Percentiles rank a stretch among this genome's conserved stretches.
Conservation (phyloP, 257 asterid species). For the Echites panduratus region DNA sequence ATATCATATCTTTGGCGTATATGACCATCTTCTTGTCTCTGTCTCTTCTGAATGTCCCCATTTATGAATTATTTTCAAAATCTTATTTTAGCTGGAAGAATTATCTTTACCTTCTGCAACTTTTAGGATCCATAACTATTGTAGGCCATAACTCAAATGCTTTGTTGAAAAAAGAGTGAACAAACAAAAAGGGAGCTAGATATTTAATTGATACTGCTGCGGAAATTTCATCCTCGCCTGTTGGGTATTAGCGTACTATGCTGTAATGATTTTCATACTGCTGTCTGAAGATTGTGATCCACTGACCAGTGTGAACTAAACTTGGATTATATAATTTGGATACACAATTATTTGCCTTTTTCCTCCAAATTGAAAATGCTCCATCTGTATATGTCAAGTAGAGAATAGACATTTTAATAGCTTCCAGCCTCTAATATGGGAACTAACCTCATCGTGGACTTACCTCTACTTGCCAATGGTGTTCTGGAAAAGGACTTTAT, state of each 20-base stretch:
- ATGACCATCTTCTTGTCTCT: background rate
- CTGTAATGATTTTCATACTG: background rate
- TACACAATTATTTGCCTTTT: background rate
- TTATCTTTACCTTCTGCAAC: background rate
- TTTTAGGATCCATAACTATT: background rate
- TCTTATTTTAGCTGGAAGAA: constrained; percentile 1
- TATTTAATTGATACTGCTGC: background rate
- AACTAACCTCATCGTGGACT: background rate
- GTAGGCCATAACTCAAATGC: constrained; percentile 5
- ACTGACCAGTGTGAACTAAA: background rate
- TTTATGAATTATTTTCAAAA: constrained; percentile 4
- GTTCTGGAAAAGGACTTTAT: background rate
- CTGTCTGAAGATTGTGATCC: background rate
- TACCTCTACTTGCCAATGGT: background rate
- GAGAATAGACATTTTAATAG: background rate
- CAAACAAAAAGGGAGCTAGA: background rate
- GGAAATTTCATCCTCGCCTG: background rate
- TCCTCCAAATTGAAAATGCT: background rate
- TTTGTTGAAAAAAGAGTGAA: background rate
- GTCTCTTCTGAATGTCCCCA: background rate
- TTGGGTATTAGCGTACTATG: background rate
- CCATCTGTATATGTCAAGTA: background rate
- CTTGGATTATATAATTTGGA: background rate
- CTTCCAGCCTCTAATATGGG: background rate
- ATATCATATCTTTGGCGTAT: background rate